A percentile compares a stretch with the other conserved stretches of the same genome.
phyloP scores from a whole-genome alignment of 2,329 filamentous ascomycete species.

The Penicillium sp. region DNA sequence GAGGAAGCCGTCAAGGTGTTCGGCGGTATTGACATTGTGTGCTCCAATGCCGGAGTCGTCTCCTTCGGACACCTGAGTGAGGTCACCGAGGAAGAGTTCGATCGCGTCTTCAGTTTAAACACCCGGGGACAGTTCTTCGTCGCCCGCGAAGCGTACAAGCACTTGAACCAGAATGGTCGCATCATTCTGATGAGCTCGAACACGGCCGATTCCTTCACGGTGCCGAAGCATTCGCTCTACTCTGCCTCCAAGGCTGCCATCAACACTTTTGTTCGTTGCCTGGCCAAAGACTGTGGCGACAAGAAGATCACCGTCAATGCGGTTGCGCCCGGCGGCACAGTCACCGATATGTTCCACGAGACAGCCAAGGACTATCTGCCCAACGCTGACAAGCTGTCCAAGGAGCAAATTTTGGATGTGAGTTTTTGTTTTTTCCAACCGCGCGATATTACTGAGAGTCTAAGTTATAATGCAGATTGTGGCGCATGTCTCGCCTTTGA shows the following conservation, averaged over 20 bases:
- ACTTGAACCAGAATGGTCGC: slow-evolving; percentile 62
- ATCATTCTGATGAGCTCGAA: slow-evolving; percentile 71
- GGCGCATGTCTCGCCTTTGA: slow-evolving; percentile 52
- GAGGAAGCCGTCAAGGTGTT: slow-evolving; percentile 57
- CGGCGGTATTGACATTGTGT: slow-evolving; percentile 23
- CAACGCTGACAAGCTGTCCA: slow-evolving; percentile 37
- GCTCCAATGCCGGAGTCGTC: slow-evolving; percentile 51
- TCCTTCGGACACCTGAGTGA: slow-evolving; percentile 22
- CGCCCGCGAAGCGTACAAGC: slow-evolving; percentile 60
- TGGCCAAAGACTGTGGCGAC: slow-evolving; percentile 64
- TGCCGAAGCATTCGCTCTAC: slow-evolving; percentile 67
- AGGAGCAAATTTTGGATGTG: slow-evolving; percentile 44
- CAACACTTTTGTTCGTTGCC: slow-evolving; percentile 68
- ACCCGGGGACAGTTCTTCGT: slow-evolving; percentile 60
- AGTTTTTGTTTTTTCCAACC: no score
- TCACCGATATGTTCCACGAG: slow-evolving; percentile 63
- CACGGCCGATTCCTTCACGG: slow-evolving; percentile 55
- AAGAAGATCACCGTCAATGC: slow-evolving; percentile 34
- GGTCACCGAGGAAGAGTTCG: slow-evolving; percentile 25
- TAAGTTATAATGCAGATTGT: slow-evolving; percentile 40
- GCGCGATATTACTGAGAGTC: no score
- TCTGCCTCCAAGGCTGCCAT: slow-evolving; percentile 70
- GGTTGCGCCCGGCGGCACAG: slow-evolving; percentile 21
- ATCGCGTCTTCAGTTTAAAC: slow-evolving; percentile 57
- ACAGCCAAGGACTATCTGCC: slow-evolving; percentile 62